Percentiles rank a stretch among this genome's conserved stretches.
Evolutionary conservation across 129 eudicot genomes (phyloP).

Genomic region (Flaveria robusta): DNA sequence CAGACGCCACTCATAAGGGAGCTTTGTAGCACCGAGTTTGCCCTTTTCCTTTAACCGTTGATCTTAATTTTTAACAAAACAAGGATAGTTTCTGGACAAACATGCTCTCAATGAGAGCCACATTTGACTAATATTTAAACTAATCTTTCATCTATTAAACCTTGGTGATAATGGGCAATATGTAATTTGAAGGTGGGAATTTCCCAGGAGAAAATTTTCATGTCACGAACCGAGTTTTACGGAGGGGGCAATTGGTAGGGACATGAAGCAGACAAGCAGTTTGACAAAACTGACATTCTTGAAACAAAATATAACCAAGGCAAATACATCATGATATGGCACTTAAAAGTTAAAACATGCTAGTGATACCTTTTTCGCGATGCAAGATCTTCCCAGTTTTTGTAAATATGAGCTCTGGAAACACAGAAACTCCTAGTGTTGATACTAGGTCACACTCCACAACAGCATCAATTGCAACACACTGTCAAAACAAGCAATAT

Average conservation of each 20-base stretch:
- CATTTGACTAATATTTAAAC: not conserved
- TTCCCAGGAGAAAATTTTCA: not conserved
- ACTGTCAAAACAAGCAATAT: constrained; percentile 46
- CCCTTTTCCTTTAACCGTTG: no score
- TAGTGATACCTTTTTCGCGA: constrained; percentile 75
- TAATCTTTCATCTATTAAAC: not conserved
- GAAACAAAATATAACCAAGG: not conserved
- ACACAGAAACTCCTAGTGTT: constrained; percentile 69
- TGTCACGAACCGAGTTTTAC: no score
- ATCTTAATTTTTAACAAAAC: not conserved
- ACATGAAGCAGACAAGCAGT: no score
- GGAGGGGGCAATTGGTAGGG: no score
- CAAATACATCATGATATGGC: not conserved
- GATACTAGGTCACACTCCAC: constrained; percentile 77
- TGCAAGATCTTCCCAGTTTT: constrained; percentile 84
- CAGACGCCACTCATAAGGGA: no score
- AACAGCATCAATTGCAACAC: constrained; percentile 91
- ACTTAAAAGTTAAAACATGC: not conserved
- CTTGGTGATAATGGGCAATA: not conserved
- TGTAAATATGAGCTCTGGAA: constrained; percentile 84
- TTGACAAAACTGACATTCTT: not conserved
- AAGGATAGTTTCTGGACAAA: not conserved
- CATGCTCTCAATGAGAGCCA: constrained; percentile 8
- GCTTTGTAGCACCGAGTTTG: no score
- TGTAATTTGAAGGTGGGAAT: not conserved